Conservation (phyloP, 805 yeast genomes). For the Blastobotrys muscicola region DNA sequence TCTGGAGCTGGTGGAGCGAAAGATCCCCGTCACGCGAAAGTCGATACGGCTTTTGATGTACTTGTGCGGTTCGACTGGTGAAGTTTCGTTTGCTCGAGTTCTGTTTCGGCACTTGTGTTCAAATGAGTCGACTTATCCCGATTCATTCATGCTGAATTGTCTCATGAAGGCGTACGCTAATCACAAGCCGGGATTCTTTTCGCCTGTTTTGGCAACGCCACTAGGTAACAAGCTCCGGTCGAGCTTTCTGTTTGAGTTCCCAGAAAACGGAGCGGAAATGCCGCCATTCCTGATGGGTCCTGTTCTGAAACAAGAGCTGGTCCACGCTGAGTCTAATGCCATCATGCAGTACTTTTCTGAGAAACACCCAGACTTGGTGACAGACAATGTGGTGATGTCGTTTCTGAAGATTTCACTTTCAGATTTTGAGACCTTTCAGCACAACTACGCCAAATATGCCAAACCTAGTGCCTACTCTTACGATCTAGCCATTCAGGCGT, state of each 20-base stretch:
- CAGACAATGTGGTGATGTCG: constrained; percentile 36
- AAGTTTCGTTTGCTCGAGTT: constrained; percentile 61
- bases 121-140: constrained; percentile 20
- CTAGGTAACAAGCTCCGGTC: constrained; percentile 22
- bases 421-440: constrained; percentile 26
- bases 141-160: constrained; percentile 22
- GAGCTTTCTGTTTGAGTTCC: constrained; percentile 13
- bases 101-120: constrained; percentile 25
- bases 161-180: constrained; percentile 27
- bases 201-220: constrained; percentile 21
- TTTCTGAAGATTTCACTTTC: constrained; percentile 40
- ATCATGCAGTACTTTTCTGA: constrained; percentile 50
- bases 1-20: constrained; percentile 45
- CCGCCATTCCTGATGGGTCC: constrained; percentile 68
- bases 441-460: constrained; percentile 28
- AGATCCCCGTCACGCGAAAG: constrained; percentile 26
- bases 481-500: constrained; percentile 56
- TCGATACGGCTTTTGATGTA: constrained; percentile 63
- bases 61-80: constrained; percentile 74
- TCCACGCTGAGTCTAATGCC: constrained; percentile 71
- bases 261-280: constrained; percentile 7
- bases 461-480: constrained; percentile 34
- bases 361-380: constrained; percentile 36
- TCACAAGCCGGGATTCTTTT: constrained; percentile 19
- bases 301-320: constrained; percentile 34